Evolutionary conservation across 768 basidiomycete genomes (phyloP).

Genomic region (Boletus patriciae): DNA sequence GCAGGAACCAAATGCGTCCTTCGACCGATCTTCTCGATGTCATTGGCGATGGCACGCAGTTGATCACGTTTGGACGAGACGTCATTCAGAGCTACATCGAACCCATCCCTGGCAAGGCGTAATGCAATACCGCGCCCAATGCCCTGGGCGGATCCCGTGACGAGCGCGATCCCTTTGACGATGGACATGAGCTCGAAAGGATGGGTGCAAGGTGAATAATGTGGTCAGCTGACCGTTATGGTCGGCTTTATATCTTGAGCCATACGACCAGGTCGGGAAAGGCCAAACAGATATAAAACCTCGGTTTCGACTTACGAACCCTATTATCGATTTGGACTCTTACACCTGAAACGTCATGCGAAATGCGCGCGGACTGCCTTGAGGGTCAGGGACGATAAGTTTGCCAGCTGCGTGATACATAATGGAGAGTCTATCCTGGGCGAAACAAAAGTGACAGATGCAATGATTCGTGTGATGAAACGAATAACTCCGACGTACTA

Average conservation of each 20-base stretch:
- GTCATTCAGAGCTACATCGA: slow-evolving; percentile 31
- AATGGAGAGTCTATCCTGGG: neutral
- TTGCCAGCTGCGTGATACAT: neutral
- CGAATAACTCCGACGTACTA: neutral
- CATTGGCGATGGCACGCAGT: slow-evolving; percentile 29
- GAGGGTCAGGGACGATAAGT: neutral
- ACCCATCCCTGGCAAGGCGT: slow-evolving; percentile 35
- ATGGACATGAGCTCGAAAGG: slow-evolving; percentile 16
- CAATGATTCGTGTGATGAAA: neutral
- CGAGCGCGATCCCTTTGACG: slow-evolving; percentile 32
- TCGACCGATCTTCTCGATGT: slow-evolving; percentile 33
- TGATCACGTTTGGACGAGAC: slow-evolving; percentile 26
- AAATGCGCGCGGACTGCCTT: neutral
- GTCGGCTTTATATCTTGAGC: neutral
- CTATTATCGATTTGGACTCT: neutral
- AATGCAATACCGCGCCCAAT: slow-evolving; percentile 34
- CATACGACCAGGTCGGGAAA: neutral
- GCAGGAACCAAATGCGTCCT: slow-evolving; percentile 29
- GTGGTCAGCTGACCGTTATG: too few species aligned
- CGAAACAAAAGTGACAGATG: neutral
- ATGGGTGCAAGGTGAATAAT: neutral
- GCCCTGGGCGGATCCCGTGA: slow-evolving; percentile 36
- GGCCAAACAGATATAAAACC: neutral
- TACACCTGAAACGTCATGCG: neutral
- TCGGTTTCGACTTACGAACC: neutral